Base-by-base conservation (phyloP, 2,329 filamentous ascomycete genomes). In the Sclerotinia spermophila region DNA sequence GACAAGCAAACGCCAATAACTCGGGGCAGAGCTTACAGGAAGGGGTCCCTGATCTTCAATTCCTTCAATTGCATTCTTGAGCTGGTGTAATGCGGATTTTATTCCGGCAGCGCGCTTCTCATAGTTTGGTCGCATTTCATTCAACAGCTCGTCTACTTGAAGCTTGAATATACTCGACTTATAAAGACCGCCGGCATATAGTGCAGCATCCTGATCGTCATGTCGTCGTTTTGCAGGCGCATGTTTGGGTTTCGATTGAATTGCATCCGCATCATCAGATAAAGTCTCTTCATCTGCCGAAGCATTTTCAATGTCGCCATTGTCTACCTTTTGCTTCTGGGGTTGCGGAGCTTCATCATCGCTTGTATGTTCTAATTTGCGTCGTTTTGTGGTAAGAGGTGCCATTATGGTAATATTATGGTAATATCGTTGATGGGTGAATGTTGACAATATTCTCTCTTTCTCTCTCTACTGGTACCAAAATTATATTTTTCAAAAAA, bases 161-260 rank as follows among this genome's bases (percentile, higher is more conserved):
- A 91, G 79, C 77, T 90, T 90, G 81, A 92, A 90, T 70, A 90
- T 81, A 77, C 84, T 89, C 58, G 87, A 89, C 77, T 89, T 89
- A 82, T 86, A 90, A n/a, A 85, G 30, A 24, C 77, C 77, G 35
- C 74, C 77, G 17, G 77, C 72, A 77, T 84, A 86, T 38, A 82
- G 79, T 67, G 81, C 81, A 65, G 78, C 74, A 70, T 79, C 74
- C 71, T 76, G 75, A 15, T 72, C 72, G 51, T 71, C 59, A 64
- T 75, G 74, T 35, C 73, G 55, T 53, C 74, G 74, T 55, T 73
- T 77, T 17, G 70, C 21, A 59, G 64, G 72, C 30, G 67, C 10
- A 55, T 72, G 70, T 44, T 68, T 58, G 30, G 67, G 27, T n/a
- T 53, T 71, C 56, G 51, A 70, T 53, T 59, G 68, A n/a, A 48